Percentiles rank a stretch among this genome's conserved stretches.
Evolutionary conservation across 371 early-diverging fungal species (phyloP).

Genomic region (Synchytrium microbalum): DNA sequence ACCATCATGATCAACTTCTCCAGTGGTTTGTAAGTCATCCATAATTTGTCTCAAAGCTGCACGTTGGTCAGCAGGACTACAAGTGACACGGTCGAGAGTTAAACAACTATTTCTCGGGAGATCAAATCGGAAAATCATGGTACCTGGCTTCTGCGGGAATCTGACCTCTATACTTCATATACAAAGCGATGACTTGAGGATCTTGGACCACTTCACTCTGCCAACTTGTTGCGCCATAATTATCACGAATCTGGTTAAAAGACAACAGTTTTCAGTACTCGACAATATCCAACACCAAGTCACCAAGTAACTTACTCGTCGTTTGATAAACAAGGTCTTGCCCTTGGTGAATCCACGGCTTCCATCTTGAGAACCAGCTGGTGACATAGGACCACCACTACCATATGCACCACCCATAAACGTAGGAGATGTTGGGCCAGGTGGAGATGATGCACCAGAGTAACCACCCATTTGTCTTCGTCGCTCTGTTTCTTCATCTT

Average conservation of each 20-base stretch:
- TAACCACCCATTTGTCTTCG: not conserved
- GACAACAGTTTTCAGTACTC: not conserved
- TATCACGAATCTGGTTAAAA: not conserved
- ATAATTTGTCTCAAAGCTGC: not conserved
- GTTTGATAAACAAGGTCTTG: not conserved
- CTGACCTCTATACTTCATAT: not conserved
- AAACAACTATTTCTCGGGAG: not conserved
- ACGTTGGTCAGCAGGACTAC: not conserved
- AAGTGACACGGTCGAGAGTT: too few species aligned
- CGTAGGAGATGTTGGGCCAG: not conserved
- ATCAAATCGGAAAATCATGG: not conserved
- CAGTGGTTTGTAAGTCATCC: not conserved
- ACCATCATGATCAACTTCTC: not conserved
- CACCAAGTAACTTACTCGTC: not conserved
- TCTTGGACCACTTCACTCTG: not conserved
- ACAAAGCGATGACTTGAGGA: not conserved
- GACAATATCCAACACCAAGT: not conserved
- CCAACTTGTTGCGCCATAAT: not conserved
- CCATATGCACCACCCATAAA: too few species aligned
- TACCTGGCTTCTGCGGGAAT: not conserved
- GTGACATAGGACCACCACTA: not conserved
- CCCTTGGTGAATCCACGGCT: not conserved
- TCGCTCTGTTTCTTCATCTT: not conserved
- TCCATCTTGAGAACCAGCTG: not conserved
- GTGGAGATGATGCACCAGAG: not conserved